These are phyloP conservation scores for Penicillium sclerotigenum DNA, from an alignment of 2,329 filamentous ascomycete genomes.

Conservation along the genomic window DNA sequence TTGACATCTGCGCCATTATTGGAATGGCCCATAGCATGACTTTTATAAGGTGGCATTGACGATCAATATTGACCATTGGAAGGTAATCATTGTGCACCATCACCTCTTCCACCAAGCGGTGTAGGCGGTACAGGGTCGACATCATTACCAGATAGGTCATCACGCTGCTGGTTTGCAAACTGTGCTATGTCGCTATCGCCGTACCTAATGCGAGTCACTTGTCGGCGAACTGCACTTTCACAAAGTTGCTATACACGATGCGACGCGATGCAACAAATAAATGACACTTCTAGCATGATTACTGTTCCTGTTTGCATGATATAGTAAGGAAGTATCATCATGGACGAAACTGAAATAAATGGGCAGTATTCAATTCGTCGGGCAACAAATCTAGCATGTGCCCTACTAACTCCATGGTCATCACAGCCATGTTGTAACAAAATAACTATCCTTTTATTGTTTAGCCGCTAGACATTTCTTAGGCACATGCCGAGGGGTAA, in stretches of 20 bases:
- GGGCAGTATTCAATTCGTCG: conserved; percentile 30
- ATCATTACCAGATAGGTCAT: not conserved
- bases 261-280: conserved; percentile 30
- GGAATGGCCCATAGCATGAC: not conserved
- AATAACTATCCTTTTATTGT: too few relatives aligned
- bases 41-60: not conserved
- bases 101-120: too few relatives aligned
- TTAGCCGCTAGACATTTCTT: too few relatives aligned
- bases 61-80: not conserved
- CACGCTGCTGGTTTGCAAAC: not conserved
- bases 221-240: conserved; percentile 20
- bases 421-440: conserved; percentile 9
- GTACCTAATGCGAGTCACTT: conserved; percentile 18
- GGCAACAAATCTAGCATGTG: conserved; percentile 38
- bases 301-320: conserved; percentile 41
- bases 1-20: not conserved
- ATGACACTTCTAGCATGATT: conserved; percentile 39
- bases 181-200: conserved; percentile 6
- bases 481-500: too few relatives aligned
- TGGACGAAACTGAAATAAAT: conserved; percentile 32
- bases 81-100: not conserved
- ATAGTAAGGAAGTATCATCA: conserved; percentile 44
- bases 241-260: conserved; percentile 34
- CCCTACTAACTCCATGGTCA: conserved; percentile 32
- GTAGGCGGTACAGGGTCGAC: not conserved